phyloP scores from a whole-genome alignment of 1,284 basidiomycete species.

The Bjerkandera adusta region DNA sequence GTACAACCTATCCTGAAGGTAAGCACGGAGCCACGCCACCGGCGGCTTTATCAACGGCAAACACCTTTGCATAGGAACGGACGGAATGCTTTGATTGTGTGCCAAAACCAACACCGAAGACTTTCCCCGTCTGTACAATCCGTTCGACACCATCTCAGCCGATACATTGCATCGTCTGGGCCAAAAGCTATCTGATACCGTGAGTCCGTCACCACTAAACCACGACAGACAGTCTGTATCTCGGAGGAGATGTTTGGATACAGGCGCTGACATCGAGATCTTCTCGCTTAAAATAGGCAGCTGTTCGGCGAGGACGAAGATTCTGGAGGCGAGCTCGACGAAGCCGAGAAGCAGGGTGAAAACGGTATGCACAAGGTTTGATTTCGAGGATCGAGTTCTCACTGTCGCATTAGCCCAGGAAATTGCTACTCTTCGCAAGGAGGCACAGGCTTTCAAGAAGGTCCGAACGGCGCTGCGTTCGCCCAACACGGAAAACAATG shows the following conservation, averaged over 20 bases:
- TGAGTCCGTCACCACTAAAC: too few species aligned
- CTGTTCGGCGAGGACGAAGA: conserved; percentile 92
- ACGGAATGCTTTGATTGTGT: conserved; percentile 94
- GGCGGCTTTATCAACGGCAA: neutral
- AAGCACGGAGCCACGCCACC: conserved; percentile 9
- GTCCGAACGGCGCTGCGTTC: conserved; percentile 69
- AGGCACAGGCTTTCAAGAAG: conserved; percentile 84
- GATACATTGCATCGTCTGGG: conserved; percentile 99
- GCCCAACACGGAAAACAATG: conserved; percentile 30
- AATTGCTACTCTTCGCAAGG: conserved; percentile 86
- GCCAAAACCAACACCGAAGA: conserved; percentile 87
- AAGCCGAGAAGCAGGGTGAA: conserved; percentile 85
- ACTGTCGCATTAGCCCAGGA: conserved; percentile 65
- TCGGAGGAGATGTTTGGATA: conserved; percentile 1
- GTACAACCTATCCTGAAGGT: conserved; percentile 79
- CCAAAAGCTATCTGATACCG: conserved; percentile 97
- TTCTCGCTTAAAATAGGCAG: conserved; percentile 64
- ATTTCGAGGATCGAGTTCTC: neutral
- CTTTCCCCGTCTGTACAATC: conserved; percentile 98
- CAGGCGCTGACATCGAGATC: too few species aligned
- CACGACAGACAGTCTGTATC: neutral
- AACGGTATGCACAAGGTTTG: conserved; percentile 53
- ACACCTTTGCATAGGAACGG: conserved; percentile 49
- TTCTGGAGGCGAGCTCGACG: conserved; percentile 74
- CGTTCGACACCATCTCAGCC: conserved; percentile 96